Evolutionary conservation across 352 stramenopile species (phyloP).

Genomic region (Pythium aquatile): DNA sequence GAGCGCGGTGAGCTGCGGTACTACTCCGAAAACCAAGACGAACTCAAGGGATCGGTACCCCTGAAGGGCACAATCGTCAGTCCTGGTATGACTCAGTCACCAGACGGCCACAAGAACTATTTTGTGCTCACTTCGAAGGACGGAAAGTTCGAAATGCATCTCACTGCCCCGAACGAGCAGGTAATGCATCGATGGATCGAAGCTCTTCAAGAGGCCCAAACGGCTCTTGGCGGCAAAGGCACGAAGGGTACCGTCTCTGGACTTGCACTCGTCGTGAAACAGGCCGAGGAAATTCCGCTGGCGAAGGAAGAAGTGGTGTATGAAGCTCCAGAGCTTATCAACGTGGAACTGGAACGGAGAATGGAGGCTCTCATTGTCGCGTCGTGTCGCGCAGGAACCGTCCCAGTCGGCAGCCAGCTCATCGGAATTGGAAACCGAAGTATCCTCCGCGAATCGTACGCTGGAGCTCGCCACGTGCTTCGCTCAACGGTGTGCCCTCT

Average conservation of each 20-base stretch:
- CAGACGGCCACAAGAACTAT: slow-evolving; percentile 80
- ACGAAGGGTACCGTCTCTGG: slow-evolving; percentile 57
- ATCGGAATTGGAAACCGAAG: slow-evolving; percentile 57
- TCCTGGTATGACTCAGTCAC: slow-evolving; percentile 76
- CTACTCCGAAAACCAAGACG: slow-evolving; percentile 79
- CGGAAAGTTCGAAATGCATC: slow-evolving; percentile 82
- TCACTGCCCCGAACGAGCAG: slow-evolving; percentile 77
- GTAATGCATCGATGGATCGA: slow-evolving; percentile 89
- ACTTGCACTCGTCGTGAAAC: slow-evolving; percentile 71
- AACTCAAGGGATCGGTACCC: slow-evolving; percentile 66
- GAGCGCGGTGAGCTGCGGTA: slow-evolving; percentile 79
- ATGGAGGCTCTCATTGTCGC: slow-evolving; percentile 77
- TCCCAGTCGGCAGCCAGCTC: slow-evolving; percentile 74
- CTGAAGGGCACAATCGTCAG: slow-evolving; percentile 83
- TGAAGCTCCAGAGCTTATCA: slow-evolving; percentile 55
- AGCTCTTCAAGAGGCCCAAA: slow-evolving; percentile 75
- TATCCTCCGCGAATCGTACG: slow-evolving; percentile 66
- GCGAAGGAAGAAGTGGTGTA: slow-evolving; percentile 65
- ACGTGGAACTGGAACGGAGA: slow-evolving; percentile 69
- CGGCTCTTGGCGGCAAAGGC: slow-evolving; percentile 45
- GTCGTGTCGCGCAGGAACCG: slow-evolving; percentile 39
- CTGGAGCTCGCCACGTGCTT: slow-evolving; percentile 47
- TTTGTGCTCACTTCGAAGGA: slow-evolving; percentile 84
- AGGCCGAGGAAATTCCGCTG: slow-evolving; percentile 74
- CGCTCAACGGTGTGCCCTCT: slow-evolving; percentile 59